phyloP scores from a whole-genome alignment of 257 asterid genomes.

The Echites panduratus region DNA sequence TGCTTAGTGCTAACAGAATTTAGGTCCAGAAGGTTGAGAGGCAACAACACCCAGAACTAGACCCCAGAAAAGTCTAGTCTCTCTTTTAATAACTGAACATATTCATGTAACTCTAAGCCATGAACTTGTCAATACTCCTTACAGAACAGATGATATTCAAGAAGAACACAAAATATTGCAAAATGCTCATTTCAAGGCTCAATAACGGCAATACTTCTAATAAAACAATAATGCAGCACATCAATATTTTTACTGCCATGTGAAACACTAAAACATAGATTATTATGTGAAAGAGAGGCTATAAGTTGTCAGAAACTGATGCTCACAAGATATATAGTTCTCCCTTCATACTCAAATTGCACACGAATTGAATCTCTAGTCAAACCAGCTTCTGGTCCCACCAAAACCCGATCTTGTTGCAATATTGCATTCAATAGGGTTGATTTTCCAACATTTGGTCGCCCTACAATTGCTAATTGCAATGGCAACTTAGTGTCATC shows the following conservation, averaged over 20 bases:
- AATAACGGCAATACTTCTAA: not conserved
- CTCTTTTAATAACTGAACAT: too few relatives aligned
- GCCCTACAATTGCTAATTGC: conserved; percentile 97
- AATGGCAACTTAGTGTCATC: conserved; percentile 72
- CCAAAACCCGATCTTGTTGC: conserved; percentile 92
- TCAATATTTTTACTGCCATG: not conserved
- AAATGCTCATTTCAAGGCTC: not conserved
- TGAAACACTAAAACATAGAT: not conserved
- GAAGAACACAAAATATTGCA: not conserved
- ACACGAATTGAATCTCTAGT: conserved; percentile 93
- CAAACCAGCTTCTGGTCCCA: conserved; percentile 98
- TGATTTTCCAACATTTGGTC: conserved; percentile 96
- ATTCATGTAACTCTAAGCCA: too few relatives aligned
- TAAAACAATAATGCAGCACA: not conserved
- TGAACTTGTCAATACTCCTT: not conserved
- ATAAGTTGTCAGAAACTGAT: not conserved
- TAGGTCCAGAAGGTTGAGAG: too few relatives aligned
- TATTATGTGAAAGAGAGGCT: not conserved
- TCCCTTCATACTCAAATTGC: conserved; percentile 77
- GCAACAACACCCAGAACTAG: too few relatives aligned
- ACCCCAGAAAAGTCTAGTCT: too few relatives aligned
- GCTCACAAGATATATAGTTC: conserved; percentile 40
- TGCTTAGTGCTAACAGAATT: not conserved
- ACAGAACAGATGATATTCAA: not conserved
- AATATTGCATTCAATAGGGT: conserved; percentile 84